Base-by-base conservation (phyloP, 2,329 filamentous ascomycete genomes). In the Pyrenochaeta sp. region DNA sequence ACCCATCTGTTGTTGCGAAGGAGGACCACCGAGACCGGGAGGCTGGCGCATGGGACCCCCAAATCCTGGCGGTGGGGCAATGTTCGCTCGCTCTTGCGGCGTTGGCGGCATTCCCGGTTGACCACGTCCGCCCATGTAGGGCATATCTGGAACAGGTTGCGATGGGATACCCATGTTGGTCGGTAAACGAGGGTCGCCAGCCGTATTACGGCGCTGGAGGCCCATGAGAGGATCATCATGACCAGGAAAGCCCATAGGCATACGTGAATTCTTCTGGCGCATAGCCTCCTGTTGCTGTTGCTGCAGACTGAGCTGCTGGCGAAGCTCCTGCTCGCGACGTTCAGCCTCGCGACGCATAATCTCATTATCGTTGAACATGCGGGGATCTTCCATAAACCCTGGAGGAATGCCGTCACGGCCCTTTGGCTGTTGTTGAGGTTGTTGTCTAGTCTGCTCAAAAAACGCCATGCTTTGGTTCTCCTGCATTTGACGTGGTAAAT, bases 111-210 rank as follows among this genome's bases (percentile, higher is more conserved):
- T 74, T 18, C 72, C 72, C 17, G 64, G 67, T 41, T 73, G 69
- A 30, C 69, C 68, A 32, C 69, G 64, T 41, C 63, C 65, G 15
- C 66, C 61, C 68, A 75, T 71, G 50, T 64, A 73, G 5, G 63
- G 67, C 59, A 75, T 68, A 7, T 76, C 74, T 12, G 70, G 71
- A 10, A 70, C 52, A 6, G 73, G 68, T 48, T 76, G 74, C 18
- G 74, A 76, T n/a, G 75, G 75, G 21, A 77, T 77, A 20, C 75
- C 75, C 75, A 77, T 76, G 49, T 77, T 77, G 21, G 69, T 73
- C 59, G 74, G 63, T 44, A 73, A 74, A 10, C 73, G 73, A 29
- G 73, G 67, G 32, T 72, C 65, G 21, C 71, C 71, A 17, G 68
- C 70, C 4, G 72, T 76, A 48, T 69, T 76, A 50, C 72, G 74